Conservation (phyloP, 768 basidiomycete species). For the Pulveroboletus sp. region DNA sequence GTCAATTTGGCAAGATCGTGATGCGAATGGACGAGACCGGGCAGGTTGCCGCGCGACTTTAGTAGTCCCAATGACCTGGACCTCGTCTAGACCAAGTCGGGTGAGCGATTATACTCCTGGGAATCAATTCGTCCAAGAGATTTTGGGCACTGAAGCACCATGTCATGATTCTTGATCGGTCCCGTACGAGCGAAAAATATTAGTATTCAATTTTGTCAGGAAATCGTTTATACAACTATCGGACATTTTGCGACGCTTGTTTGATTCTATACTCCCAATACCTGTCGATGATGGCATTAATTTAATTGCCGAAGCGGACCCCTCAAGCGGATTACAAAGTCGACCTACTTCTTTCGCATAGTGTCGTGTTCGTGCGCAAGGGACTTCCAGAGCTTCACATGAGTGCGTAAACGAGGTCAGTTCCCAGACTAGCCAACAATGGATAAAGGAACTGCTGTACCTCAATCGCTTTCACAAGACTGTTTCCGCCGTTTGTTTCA, state of each 20-base stretch:
- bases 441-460: conserved; percentile 29
- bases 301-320: conserved; percentile 23
- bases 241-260: conserved; percentile 38
- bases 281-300: conserved; percentile 36
- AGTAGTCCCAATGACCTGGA: conserved; percentile 2
- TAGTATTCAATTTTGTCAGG: conserved; percentile 7
- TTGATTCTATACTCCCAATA: conserved; percentile 78
- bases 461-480: conserved; percentile 46
- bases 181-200: not conserved
- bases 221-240: conserved; percentile 15
- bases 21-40: conserved; percentile 39
- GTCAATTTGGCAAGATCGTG: conserved; percentile 80
- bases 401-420: conserved; percentile 12
- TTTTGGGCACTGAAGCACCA: not conserved
- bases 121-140: not conserved
- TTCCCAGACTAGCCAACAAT: not conserved
- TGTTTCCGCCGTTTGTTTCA: conserved; percentile 53
- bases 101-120: not conserved
- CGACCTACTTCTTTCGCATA: conserved; percentile 71
- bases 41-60: conserved; percentile 27
- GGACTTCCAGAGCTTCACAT: conserved; percentile 61
- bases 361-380: conserved; percentile 70
- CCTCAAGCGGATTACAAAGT: conserved; percentile 6
- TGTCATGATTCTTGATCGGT: not conserved
- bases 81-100: not conserved